These are phyloP conservation scores for Jatropha podagrica DNA, from an alignment of 441 rosid genomes.

Conservation along the genomic window DNA sequence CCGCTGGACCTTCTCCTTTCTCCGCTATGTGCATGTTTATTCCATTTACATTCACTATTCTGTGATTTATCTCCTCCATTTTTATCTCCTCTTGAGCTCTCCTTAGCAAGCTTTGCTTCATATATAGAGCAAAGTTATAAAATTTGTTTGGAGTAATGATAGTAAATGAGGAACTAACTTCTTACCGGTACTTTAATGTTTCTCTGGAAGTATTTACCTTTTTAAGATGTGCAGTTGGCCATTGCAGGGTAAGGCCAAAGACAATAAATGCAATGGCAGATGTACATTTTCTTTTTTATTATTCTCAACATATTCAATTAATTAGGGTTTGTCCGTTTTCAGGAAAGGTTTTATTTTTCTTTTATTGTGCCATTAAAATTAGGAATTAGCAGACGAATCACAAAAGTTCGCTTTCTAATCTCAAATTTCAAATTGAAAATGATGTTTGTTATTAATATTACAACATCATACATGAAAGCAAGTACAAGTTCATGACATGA, in stretches of 20 bases:
- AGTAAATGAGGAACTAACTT: conserved; percentile 11
- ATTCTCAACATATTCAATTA: neutral
- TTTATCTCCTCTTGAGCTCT: neutral
- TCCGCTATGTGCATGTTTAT: conserved; percentile 78
- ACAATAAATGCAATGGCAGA: neutral
- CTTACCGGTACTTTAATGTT: neutral
- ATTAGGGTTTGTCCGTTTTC: neutral
- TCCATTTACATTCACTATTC: conserved; percentile 54
- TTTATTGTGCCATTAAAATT: too few species aligned
- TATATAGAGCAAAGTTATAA: neutral
- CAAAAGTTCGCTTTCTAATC: too few species aligned
- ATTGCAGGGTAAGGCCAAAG: neutral
- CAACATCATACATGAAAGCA: too few species aligned
- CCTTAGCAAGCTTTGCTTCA: neutral
- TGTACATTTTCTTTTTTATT: neutral
- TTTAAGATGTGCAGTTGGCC: neutral
- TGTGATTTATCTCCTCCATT: conserved; percentile 58
- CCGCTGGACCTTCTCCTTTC: conserved; percentile 53
- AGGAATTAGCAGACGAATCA: too few species aligned
- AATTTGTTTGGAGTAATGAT: neutral
- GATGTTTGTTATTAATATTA: too few species aligned
- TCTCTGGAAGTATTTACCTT: neutral
- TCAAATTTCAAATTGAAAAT: too few species aligned
- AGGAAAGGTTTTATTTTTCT: too few species aligned
- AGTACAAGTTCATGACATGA: too few species aligned